Percentiles rank a stretch among this genome's conserved stretches.
These are phyloP conservation scores for Prunus yedoensis DNA, from an alignment of 331 rosid genomes.

Conservation along the genomic window DNA sequence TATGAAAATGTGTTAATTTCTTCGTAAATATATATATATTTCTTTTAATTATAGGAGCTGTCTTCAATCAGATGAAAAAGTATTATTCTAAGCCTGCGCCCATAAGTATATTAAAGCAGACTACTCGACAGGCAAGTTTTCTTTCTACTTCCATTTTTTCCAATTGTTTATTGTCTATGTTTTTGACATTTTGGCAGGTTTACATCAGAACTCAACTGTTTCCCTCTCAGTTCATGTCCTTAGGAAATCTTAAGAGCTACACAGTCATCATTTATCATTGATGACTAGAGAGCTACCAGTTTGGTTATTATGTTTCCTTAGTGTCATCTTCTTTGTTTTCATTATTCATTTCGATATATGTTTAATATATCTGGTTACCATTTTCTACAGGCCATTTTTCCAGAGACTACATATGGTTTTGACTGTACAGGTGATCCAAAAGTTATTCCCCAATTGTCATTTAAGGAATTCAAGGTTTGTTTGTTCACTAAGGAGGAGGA, in stretches of 20 bases:
- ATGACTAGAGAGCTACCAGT: not conserved
- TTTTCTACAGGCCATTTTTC: slow-evolving; percentile 77
- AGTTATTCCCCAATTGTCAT: slow-evolving; percentile 86
- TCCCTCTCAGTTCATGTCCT: too few relatives aligned
- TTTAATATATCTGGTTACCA: not conserved
- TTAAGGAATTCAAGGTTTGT: slow-evolving; percentile 86
- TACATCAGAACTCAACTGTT: too few relatives aligned
- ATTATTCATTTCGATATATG: not conserved
- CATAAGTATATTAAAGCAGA: slow-evolving; percentile 65
- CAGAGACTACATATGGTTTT: slow-evolving; percentile 89
- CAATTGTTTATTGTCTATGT: too few relatives aligned
- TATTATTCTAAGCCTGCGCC: slow-evolving; percentile 83
- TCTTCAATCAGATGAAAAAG: slow-evolving; percentile 97
- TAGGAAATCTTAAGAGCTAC: not conserved
- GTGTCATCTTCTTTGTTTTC: not conserved
- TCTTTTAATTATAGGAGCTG: slow-evolving; percentile 58
- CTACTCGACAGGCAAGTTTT: slow-evolving; percentile 84
- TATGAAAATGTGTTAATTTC: not conserved
- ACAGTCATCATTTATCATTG: not conserved
- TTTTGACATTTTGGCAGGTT: too few relatives aligned
- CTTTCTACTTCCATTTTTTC: not conserved
- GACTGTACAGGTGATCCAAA: slow-evolving; percentile 97
- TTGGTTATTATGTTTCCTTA: slow-evolving; percentile 1
- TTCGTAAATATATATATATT: not conserved
- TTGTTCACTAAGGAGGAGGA: not conserved